phyloP scores from a whole-genome alignment of 805 yeast species.

The Ogataea pilisensis region DNA sequence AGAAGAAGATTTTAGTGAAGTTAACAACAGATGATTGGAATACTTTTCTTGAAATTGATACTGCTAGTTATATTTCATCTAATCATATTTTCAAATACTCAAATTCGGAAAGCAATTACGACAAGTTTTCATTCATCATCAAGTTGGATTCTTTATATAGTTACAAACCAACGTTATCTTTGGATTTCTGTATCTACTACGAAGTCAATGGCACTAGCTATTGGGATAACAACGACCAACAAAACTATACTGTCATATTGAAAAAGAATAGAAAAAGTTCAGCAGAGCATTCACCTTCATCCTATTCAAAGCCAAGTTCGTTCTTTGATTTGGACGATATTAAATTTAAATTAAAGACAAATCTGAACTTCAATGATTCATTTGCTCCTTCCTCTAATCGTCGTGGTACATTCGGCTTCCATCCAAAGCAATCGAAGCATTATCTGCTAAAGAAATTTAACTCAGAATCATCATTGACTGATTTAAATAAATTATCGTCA shows the following conservation, averaged over 20 bases:
- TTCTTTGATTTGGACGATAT: conserved; percentile 26
- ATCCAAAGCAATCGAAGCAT: conserved; percentile 24
- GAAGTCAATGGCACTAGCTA: conserved; percentile 29
- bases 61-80: conserved; percentile 34
- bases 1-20: conserved; percentile 40
- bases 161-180: conserved; percentile 22
- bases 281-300: too few relatives aligned
- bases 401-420: conserved; percentile 9
- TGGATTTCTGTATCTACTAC: conserved; percentile 39
- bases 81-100: conserved; percentile 39
- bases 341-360: conserved; percentile 27
- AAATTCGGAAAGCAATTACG: conserved; percentile 27
- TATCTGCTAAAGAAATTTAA: conserved; percentile 25
- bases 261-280: conserved; percentile 18
- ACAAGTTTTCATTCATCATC: conserved; percentile 47
- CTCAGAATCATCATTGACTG: conserved; percentile 28
- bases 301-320: conserved; percentile 5
- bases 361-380: conserved; percentile 28
- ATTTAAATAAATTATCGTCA: conserved; percentile 11
- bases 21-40: conserved; percentile 49
- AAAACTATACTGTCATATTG: conserved; percentile 36
- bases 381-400: conserved; percentile 11
- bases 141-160: conserved; percentile 33
- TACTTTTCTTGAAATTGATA: conserved; percentile 28
- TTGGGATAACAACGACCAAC: conserved; percentile 39